phyloP scores from a whole-genome alignment of 2,329 filamentous ascomycete genomes.

The Colletotrichum euphorbiae region DNA sequence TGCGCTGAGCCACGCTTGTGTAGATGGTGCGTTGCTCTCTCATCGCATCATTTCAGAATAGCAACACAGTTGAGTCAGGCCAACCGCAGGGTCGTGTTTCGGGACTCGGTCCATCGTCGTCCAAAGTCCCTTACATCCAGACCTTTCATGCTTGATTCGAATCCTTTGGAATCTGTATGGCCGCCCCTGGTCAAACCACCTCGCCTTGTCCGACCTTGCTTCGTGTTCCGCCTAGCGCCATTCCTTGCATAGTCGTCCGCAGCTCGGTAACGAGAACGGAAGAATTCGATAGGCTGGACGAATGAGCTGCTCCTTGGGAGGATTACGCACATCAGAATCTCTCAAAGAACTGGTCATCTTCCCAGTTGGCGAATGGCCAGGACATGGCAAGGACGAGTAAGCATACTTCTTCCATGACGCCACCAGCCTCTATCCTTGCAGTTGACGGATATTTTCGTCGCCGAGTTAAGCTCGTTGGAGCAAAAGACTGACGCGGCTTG shows the following conservation, averaged over 20 bases:
- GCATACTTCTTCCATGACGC: background rate
- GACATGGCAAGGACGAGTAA: conserved; percentile 2
- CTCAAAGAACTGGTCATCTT: conserved; percentile 6
- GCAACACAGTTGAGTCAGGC: conserved; percentile 30
- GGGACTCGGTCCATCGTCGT: conserved; percentile 37
- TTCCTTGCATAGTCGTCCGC: conserved; percentile 16
- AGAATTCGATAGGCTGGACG: conserved; percentile 17
- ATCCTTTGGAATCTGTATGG: conserved; percentile 14
- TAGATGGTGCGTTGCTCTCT: conserved; percentile 2
- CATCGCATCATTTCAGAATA: conserved; percentile 23
- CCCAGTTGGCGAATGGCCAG: conserved; percentile 8
- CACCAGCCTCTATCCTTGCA: background rate
- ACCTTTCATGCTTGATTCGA: conserved; percentile 36
- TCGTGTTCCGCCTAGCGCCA: conserved; percentile 12
- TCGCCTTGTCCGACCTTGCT: conserved; percentile 22
- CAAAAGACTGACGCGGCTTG: conserved; percentile 8
- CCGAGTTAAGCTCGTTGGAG: background rate
- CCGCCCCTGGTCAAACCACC: conserved; percentile 27
- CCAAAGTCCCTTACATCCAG: conserved; percentile 37
- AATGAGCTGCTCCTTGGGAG: background rate
- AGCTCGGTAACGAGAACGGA: conserved; percentile 11
- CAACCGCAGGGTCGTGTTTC: conserved; percentile 22
- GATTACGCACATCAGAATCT: conserved; percentile 11
- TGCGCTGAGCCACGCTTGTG: conserved; percentile 30
- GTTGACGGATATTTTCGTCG: conserved; percentile 8